Evolutionary conservation across 352 stramenopile genomes (phyloP).

Genomic region (Nothophytophthora sp.): DNA sequence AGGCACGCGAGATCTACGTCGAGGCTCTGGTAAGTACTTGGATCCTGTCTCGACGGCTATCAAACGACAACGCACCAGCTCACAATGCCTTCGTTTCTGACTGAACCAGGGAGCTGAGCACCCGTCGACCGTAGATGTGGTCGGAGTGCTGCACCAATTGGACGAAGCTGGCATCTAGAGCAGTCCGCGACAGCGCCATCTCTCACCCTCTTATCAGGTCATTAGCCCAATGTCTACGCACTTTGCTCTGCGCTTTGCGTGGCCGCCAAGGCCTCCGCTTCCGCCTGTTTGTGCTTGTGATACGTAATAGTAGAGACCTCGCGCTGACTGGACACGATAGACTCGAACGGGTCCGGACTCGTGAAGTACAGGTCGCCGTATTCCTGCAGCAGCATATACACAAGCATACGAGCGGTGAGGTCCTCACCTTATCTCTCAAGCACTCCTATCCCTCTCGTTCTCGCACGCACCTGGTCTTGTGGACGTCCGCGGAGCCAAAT

Average conservation of each 20-base stretch:
- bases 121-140: constrained; percentile 57
- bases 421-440: not conserved
- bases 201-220: too few relatives aligned
- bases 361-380: constrained; percentile 71
- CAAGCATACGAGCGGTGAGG: not conserved
- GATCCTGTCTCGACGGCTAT: not conserved
- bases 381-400: constrained; percentile 26
- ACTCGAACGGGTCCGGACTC: constrained; percentile 67
- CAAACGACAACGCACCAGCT: constrained; percentile 1
- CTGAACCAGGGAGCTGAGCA: constrained; percentile 45
- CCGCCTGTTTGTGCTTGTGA: constrained; percentile 23
- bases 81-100: not conserved
- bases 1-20: constrained; percentile 59
- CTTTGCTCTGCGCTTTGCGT: constrained; percentile 3
- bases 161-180: constrained; percentile 44
- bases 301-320: constrained; percentile 72
- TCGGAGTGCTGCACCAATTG: constrained; percentile 53
- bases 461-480: constrained; percentile 34
- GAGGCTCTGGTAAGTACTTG: constrained; percentile 45
- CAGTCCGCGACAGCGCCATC: not conserved
- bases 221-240: too few relatives aligned
- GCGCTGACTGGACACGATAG: constrained; percentile 51
- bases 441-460: not conserved
- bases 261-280: not conserved
- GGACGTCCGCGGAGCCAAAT: constrained; percentile 64